Base-by-base conservation (phyloP, 164 flowering plant species). In the Litsea cubeba region DNA sequence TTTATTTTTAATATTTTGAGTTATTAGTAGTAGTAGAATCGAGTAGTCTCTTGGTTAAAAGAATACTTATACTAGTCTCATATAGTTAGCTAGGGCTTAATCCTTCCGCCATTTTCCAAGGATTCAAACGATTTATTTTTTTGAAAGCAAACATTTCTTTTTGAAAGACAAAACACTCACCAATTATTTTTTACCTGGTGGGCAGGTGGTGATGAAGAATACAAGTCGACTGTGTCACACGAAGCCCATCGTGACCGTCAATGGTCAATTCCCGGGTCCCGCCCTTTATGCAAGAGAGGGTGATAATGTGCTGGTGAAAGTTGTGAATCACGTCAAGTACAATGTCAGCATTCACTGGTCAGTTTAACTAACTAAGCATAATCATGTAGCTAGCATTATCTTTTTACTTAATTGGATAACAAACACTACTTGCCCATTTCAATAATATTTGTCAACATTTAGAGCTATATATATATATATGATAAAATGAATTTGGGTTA, bases 321-420 rank as follows among this genome's bases (percentile, higher is more conserved):
- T 84, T n/a, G 76, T 70, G 35, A 87, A 87, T 81, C 87, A 85
- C 71, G 85, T 87, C 77, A 74, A 81, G 22, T 82, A 83, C 77
- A 87, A 85, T 65, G 80, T 85, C 62, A 71, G 86, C 20, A 85
- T 87, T 57, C 88, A 87, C 69, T 87, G 90, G 90, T 87, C 46
- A 73, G 78, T 24, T 28, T 7, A 49, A 15, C 10, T 5, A 14
- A 5, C 60, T 54, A 17, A 5, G 3, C 12, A 17, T 54, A 54
- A 3, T 18, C 60, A 14, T 14, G n/a, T 54, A 5, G 60, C 20
- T 54, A 20, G 60, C n/a, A 3, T 20, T 54, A 54, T 15, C 17
- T 17, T 17, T 17, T 14, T 54, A 17, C 60, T 54, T 17, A 54
- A 3, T 54, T 15, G n/a, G 60, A 17, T 1, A 54, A 40, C 46